Evolutionary conservation across 2,329 filamentous ascomycete genomes (phyloP).

Genomic region (Aspergillus brunneoviolaceus): DNA sequence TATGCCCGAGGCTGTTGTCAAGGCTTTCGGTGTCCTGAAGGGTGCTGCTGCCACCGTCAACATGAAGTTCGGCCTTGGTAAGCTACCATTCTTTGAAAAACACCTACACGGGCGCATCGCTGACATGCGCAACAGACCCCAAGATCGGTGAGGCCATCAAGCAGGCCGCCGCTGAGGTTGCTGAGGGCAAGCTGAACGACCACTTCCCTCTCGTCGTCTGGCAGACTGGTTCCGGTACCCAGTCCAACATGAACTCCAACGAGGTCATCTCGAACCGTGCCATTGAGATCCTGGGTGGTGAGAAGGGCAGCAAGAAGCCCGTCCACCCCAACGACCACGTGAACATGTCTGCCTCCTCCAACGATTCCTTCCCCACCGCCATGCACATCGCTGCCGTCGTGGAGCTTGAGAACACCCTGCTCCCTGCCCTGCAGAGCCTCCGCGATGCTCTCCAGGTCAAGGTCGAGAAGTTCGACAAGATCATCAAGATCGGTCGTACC

Average conservation of each 20-base stretch:
- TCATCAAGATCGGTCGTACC: conserved; percentile 98
- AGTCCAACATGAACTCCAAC: conserved; percentile 99
- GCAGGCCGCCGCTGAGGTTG: conserved; percentile 90
- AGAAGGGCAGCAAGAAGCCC: conserved; percentile 95
- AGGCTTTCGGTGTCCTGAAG: conserved; percentile 96
- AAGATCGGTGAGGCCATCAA: conserved; percentile 91
- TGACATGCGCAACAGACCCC: conserved; percentile 60
- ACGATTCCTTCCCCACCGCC: conserved; percentile 98
- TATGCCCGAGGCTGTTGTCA: conserved; percentile 90
- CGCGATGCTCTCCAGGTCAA: conserved; percentile 83
- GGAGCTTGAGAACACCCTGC: conserved; percentile 80
- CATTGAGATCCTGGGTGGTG: conserved; percentile 93
- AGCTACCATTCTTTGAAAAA: conserved; percentile 16
- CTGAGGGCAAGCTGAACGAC: conserved; percentile 87
- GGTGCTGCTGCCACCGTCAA: conserved; percentile 94
- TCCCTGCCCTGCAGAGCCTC: conserved; percentile 79
- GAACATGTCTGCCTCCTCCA: conserved; percentile 98
- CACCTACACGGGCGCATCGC: conserved; percentile 12
- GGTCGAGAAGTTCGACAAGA: conserved; percentile 82
- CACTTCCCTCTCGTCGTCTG: conserved; percentile 99
- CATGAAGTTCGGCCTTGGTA: conserved; percentile 83
- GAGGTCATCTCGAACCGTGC: conserved; percentile 99
- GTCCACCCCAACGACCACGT: conserved; percentile 99
- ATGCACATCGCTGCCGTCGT: conserved; percentile 99
- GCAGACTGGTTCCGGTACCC: conserved; percentile 98